Evolutionary conservation across 1,139 yeast species (phyloP).

Genomic region (Hemisphaericaspora xylanilytica): DNA sequence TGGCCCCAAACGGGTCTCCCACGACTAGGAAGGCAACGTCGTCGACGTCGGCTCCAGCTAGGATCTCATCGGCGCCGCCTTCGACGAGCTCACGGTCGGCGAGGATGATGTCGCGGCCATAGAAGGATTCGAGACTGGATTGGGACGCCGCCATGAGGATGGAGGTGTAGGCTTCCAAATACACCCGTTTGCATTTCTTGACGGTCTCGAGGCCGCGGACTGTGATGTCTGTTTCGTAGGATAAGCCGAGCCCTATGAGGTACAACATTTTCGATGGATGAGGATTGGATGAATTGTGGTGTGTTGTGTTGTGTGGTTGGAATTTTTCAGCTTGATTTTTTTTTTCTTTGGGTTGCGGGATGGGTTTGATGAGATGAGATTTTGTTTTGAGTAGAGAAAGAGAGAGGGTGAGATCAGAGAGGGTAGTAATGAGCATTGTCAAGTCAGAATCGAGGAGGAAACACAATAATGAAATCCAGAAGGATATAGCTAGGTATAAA

Average conservation of each 20-base stretch:
- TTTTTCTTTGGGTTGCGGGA: neutral
- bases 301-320: neutral
- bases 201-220: constrained; percentile 91
- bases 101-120: constrained; percentile 78
- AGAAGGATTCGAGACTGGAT: constrained; percentile 58
- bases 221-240: constrained; percentile 86
- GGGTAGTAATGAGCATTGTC: neutral
- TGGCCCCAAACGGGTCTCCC: constrained; percentile 98
- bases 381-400: neutral
- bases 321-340: constrained; percentile 3
- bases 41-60: constrained; percentile 71
- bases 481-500: constrained; percentile 22
- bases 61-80: constrained; percentile 77
- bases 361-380: constrained; percentile 1
- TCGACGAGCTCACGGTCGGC: constrained; percentile 97
- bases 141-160: constrained; percentile 94
- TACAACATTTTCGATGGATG: constrained; percentile 59
- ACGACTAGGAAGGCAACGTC: constrained; percentile 94
- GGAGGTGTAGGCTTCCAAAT: constrained; percentile 92
- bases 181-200: constrained; percentile 79
- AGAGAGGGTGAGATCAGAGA: neutral
- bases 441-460: neutral
- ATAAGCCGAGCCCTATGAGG: constrained; percentile 86
- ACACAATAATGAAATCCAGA: neutral
- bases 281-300: neutral